Base-by-base conservation (phyloP, 2,329 filamentous ascomycete genomes). In the Sporothrix mexicana region DNA sequence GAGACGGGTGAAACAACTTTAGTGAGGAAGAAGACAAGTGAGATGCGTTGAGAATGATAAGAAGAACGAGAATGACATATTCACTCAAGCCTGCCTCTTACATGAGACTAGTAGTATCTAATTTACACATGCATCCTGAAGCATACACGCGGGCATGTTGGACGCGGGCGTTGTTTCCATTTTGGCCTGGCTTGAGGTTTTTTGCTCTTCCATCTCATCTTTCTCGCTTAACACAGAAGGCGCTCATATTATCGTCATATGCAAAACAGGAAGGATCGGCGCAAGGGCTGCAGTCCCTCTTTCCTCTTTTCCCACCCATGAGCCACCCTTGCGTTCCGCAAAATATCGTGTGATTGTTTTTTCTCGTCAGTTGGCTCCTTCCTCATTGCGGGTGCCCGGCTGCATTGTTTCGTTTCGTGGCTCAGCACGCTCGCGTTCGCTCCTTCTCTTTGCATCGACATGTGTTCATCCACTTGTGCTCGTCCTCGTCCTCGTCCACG, bases 181-280 rank as follows among this genome's bases (percentile, higher is more conserved):
- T 45, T 45, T 17, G 61, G 36, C 41, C 61, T 25, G 61, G 10
- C 12, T 25, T 12, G n/a, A 66, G 61, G 61, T 41, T 47, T 43
- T 41, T 15, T 30, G 15, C 20, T 41, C 8, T 41, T 3, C 59
- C 59, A 64, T 45, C 36, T n/a, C 59, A 45, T 64, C 36, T 45
- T 45, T 41, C 20, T 64, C 41, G 20, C 51, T 23, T 20, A 55
- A 8, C 25, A 43, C 8, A 45, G 1, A 47, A 64, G 61, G 3
- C 45, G 36, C 36, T 45, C 36, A 45, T n/a, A 8, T 45, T 20
- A 66, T 23, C 13, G n/a, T 13, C 61, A 62, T 17, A 7, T 55
- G 4, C 9, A 2, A 2, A 66, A 66, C 61, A 67, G 45, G 64
- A 67, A 51, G 64, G 64, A 67, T 67, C 64, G 45, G n/a, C 23